A percentile compares a stretch with the other conserved stretches of the same genome.
Conservation (phyloP, 805 yeast genomes). For the Ogataea wickerhamii region DNA sequence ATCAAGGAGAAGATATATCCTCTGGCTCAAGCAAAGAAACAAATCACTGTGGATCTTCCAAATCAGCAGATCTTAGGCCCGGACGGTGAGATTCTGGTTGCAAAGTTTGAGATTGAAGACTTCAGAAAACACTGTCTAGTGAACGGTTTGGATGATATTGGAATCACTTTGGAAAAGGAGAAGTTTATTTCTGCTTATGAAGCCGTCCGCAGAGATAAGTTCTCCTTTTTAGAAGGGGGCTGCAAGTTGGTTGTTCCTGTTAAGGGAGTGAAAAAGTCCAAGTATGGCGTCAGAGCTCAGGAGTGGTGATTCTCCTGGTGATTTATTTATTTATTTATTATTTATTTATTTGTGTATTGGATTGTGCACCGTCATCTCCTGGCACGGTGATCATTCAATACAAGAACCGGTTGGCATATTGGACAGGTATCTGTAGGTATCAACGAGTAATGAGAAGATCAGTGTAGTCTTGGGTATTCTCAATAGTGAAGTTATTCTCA, state of each 20-base stretch:
- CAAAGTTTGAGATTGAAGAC: conserved; percentile 79
- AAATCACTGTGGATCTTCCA: conserved; percentile 79
- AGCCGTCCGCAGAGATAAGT: conserved; percentile 67
- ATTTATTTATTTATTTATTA: conserved; percentile 7
- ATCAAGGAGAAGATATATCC: conserved; percentile 74
- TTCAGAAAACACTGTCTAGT: conserved; percentile 94
- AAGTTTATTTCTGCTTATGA: conserved; percentile 71
- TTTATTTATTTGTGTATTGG: neutral
- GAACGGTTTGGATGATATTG: conserved; percentile 96
- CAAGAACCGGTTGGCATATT: too few species aligned
- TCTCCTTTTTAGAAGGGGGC: conserved; percentile 93
- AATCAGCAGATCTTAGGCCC: conserved; percentile 72
- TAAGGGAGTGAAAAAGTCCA: conserved; percentile 64
- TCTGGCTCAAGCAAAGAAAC: conserved; percentile 67
- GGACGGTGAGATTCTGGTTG: conserved; percentile 71
- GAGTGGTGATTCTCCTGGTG: conserved; percentile 53
- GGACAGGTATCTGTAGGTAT: conserved; percentile 2
- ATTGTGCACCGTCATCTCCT: too few species aligned
- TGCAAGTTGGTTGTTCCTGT: conserved; percentile 61
- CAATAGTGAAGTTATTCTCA: conserved; percentile 42
- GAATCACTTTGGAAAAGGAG: conserved; percentile 89
- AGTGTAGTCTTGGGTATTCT: conserved; percentile 32
- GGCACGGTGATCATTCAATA: too few species aligned
- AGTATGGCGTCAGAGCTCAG: conserved; percentile 63
- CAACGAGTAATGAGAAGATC: conserved; percentile 34